phyloP scores from a whole-genome alignment of 148 eudicot species.

The Talinum fruticosum region DNA sequence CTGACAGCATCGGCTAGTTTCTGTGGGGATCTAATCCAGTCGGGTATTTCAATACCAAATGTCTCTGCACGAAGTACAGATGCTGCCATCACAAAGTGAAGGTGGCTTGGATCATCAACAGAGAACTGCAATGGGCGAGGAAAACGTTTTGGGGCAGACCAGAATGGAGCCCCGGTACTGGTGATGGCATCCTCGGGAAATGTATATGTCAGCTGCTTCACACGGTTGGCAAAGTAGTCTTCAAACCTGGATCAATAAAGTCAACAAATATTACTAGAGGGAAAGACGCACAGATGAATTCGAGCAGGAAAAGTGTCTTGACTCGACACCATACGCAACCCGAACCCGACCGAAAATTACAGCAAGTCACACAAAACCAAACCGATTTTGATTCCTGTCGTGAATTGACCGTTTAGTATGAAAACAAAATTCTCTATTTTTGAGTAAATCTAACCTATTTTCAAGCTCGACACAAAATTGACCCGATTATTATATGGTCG shows the following conservation, averaged over 20 bases:
- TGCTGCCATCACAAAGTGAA: constrained; percentile 48
- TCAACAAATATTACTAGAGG: constrained; percentile 1
- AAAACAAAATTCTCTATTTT: too few species aligned
- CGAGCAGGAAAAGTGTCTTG: too few species aligned
- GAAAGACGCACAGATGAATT: background rate
- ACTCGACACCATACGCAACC: too few species aligned
- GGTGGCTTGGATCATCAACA: constrained; percentile 46
- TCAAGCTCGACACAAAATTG: too few species aligned
- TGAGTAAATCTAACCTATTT: too few species aligned
- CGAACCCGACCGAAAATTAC: too few species aligned
- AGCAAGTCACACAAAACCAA: too few species aligned
- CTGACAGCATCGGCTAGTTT: constrained; percentile 48
- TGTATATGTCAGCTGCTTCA: constrained; percentile 65
- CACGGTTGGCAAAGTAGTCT: constrained; percentile 67
- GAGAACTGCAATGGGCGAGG: constrained; percentile 69
- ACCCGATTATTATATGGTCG: too few species aligned
- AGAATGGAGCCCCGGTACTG: constrained; percentile 59
- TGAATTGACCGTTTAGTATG: too few species aligned
- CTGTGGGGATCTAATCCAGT: constrained; percentile 49
- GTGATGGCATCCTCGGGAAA: constrained; percentile 73
- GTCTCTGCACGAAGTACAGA: constrained; percentile 61
- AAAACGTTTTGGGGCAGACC: constrained; percentile 84
- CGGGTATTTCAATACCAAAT: constrained; percentile 65
- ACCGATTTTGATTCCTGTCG: too few species aligned
- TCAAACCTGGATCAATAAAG: constrained; percentile 50